These are phyloP conservation scores for Vitis amurensis DNA, from an alignment of 164 flowering plant species.

Conservation along the genomic window DNA sequence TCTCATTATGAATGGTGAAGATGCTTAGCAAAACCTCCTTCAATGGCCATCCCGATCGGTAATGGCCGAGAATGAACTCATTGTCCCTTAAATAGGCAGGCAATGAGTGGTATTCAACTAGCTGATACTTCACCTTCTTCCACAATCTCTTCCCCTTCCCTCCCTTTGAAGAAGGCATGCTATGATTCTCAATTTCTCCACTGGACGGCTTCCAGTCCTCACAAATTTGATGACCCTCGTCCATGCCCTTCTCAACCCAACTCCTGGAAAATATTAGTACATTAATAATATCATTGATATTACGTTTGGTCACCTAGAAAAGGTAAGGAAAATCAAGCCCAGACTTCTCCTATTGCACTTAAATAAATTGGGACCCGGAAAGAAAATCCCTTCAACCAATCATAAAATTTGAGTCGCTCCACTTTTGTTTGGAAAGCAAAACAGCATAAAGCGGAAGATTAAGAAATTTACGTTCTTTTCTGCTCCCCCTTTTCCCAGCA, in stretches of 20 bases:
- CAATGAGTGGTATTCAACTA: conserved; percentile 89
- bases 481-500: not conserved
- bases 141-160: conserved; percentile 86
- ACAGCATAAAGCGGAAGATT: no score
- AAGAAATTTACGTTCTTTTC: not conserved
- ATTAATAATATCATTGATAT: not conserved
- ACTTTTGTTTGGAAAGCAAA: no score
- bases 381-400: no score
- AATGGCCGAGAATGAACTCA: conserved; percentile 83
- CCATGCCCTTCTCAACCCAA: conserved; percentile 25
- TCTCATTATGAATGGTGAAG: conserved; percentile 91
- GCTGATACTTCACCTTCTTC: conserved; percentile 93
- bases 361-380: no score
- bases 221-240: not conserved
- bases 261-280: not conserved
- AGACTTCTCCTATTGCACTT: not conserved
- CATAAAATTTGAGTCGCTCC: not conserved
- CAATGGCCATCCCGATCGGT: conserved; percentile 91
- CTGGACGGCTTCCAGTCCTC: conserved; percentile 17
- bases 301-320: not conserved
- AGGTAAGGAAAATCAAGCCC: not conserved
- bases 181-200: conserved; percentile 28
- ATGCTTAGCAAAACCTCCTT: conserved; percentile 83
- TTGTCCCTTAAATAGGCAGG: conserved; percentile 93
- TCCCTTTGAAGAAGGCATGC: conserved; percentile 25